phyloP scores from a whole-genome alignment of 352 stramenopile species.

The Achlya hypogyna region DNA sequence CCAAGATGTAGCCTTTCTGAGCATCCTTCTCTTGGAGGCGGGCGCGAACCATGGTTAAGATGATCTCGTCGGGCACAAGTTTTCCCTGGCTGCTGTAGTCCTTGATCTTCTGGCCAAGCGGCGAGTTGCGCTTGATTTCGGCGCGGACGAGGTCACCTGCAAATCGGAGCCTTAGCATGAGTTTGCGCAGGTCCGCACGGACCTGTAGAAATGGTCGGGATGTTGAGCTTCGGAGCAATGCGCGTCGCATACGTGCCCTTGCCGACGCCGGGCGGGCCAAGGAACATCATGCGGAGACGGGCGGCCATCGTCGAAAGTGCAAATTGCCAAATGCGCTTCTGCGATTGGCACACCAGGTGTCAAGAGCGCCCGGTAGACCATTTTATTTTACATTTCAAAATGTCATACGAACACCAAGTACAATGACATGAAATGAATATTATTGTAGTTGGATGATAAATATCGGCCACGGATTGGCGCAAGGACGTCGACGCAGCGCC shows the following conservation, averaged over 20 bases:
- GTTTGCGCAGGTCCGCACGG: not conserved
- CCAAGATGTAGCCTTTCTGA: slow-evolving; percentile 73
- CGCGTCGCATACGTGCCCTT: slow-evolving; percentile 87
- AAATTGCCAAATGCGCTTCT: not conserved
- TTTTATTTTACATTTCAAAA: not conserved
- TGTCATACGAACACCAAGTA: not conserved
- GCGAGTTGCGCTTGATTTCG: slow-evolving; percentile 77
- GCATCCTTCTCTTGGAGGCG: slow-evolving; percentile 60
- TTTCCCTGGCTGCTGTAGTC: slow-evolving; percentile 74
- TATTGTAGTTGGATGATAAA: not conserved
- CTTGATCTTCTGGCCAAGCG: slow-evolving; percentile 72
- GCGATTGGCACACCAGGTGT: not conserved
- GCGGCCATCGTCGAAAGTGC: not conserved
- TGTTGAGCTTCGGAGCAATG: slow-evolving; percentile 76
- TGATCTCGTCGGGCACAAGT: slow-evolving; percentile 83
- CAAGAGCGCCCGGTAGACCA: not conserved
- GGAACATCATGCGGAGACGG: slow-evolving; percentile 64
- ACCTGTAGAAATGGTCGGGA: slow-evolving; percentile 83
- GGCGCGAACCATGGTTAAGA: slow-evolving; percentile 68
- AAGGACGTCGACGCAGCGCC: no score
- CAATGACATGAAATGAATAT: not conserved
- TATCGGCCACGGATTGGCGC: no score
- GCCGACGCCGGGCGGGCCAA: slow-evolving; percentile 79
- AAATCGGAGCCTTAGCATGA: not conserved
- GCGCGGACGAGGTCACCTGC: slow-evolving; percentile 72